Percentiles rank a stretch among this genome's conserved stretches.
Evolutionary conservation across 768 basidiomycete species (phyloP).

Genomic region (Boletus sensibilis): DNA sequence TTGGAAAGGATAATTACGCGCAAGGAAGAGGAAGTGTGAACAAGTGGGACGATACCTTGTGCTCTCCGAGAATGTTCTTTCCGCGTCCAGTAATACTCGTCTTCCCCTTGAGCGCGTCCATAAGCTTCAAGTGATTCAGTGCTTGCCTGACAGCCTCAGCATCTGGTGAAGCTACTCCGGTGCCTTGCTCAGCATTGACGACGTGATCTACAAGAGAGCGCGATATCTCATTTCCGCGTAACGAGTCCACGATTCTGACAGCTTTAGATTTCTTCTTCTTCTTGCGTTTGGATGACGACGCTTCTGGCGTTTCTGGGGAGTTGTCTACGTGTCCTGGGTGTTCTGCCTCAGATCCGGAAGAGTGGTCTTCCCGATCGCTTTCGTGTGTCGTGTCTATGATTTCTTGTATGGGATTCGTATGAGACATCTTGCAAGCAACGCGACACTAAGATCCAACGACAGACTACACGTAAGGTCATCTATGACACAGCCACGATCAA

Average conservation of each 20-base stretch:
- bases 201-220: slow-evolving; percentile 66
- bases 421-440: slow-evolving; percentile 24
- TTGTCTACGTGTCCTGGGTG: slow-evolving; percentile 14
- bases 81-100: slow-evolving; percentile 71
- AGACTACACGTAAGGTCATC: neutral
- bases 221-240: slow-evolving; percentile 53
- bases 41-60: slow-evolving; percentile 62
- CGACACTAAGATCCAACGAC: neutral
- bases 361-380: slow-evolving; percentile 35
- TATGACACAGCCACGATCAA: slow-evolving; percentile 19
- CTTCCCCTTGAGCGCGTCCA: slow-evolving; percentile 85
- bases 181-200: slow-evolving; percentile 55
- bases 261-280: slow-evolving; percentile 89
- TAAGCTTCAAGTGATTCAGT: slow-evolving; percentile 76
- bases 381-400: slow-evolving; percentile 39
- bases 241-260: slow-evolving; percentile 47
- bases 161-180: slow-evolving; percentile 45
- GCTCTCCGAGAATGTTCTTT: slow-evolving; percentile 80
- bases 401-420: slow-evolving; percentile 42
- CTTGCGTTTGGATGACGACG: slow-evolving; percentile 58
- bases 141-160: slow-evolving; percentile 66
- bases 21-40: neutral
- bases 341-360: slow-evolving; percentile 34
- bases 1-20: slow-evolving; percentile 29
- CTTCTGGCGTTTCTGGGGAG: slow-evolving; percentile 18